Conservation (phyloP, 2,329 filamentous ascomycete species). For the Sarocladium oryzae region DNA sequence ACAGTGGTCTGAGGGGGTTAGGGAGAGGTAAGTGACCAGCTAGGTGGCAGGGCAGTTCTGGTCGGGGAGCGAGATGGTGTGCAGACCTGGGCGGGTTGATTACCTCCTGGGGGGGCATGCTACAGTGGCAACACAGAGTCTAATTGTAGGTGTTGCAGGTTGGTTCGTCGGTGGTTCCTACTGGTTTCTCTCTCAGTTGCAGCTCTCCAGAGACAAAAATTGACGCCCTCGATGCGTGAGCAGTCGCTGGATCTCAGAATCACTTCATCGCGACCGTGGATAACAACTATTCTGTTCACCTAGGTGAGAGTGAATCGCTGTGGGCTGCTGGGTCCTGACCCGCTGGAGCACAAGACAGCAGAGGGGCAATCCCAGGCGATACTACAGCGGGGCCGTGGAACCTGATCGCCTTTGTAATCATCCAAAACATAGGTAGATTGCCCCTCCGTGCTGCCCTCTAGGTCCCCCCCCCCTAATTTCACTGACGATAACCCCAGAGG, state of each 20-base stretch:
- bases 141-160: neutral
- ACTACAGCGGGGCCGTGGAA: too few species aligned
- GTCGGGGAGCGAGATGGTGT: neutral
- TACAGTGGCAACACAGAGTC: neutral
- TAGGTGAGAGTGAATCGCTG: constrained; percentile 1
- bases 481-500: neutral
- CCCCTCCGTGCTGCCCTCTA: too few species aligned
- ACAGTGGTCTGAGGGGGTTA: neutral
- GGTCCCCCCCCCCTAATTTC: neutral
- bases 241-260: too few species aligned
- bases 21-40: neutral
- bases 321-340: constrained; percentile 4
- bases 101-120: neutral
- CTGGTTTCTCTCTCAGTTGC: too few species aligned
- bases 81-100: neutral
- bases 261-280: neutral
- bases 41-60: neutral
- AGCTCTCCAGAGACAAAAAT: too few species aligned
- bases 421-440: too few species aligned
- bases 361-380: neutral
- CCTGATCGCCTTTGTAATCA: too few species aligned
- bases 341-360: neutral
- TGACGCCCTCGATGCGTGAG: too few species aligned
- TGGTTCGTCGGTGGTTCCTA: neutral
- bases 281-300: neutral